Conservation (phyloP, 2,329 filamentous ascomycete species). For the Calycina herbarum region DNA sequence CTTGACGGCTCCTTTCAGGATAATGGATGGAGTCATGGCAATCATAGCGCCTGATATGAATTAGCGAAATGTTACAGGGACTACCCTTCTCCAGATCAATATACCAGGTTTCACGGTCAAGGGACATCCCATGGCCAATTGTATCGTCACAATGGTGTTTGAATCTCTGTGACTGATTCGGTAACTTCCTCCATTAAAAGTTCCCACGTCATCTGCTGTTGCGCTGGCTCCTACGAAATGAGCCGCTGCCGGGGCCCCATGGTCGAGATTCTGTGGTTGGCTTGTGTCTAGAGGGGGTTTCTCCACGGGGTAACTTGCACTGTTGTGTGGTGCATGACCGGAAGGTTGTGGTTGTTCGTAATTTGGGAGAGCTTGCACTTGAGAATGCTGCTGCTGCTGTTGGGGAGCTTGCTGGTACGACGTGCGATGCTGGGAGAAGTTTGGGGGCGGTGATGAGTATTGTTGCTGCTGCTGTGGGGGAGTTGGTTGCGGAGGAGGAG, state of each 20-base stretch:
- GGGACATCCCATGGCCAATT: slow-evolving; percentile 86
- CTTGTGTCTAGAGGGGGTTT: slow-evolving; percentile 37
- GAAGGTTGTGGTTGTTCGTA: slow-evolving; percentile 23
- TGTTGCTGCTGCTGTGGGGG: slow-evolving; percentile 26
- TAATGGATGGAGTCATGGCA: slow-evolving; percentile 87
- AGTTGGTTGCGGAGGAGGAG: slow-evolving; percentile 35
- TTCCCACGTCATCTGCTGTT: slow-evolving; percentile 82
- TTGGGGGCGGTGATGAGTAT: slow-evolving; percentile 26
- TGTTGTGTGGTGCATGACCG: slow-evolving; percentile 21
- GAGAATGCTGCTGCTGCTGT: slow-evolving; percentile 17
- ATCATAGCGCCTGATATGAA: slow-evolving; percentile 74
- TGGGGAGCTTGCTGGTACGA: slow-evolving; percentile 35
- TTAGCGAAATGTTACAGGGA: slow-evolving; percentile 2
- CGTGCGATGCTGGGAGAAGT: slow-evolving; percentile 37
- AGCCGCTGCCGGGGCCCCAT: slow-evolving; percentile 40
- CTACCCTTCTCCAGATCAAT: background rate
- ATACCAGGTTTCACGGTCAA: slow-evolving; percentile 74
- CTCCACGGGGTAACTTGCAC: slow-evolving; percentile 29
- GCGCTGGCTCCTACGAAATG: slow-evolving; percentile 66
- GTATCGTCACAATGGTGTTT: slow-evolving; percentile 86
- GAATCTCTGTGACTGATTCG: slow-evolving; percentile 88
- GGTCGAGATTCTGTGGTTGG: slow-evolving; percentile 37
- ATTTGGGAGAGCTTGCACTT: slow-evolving; percentile 13
- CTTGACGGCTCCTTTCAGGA: slow-evolving; percentile 77
- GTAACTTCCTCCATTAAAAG: slow-evolving; percentile 94